Percentiles rank a stretch among this genome's conserved stretches.
Evolutionary conservation across 2,329 filamentous ascomycete species (phyloP).

Genomic region (Fusarium sp.): DNA sequence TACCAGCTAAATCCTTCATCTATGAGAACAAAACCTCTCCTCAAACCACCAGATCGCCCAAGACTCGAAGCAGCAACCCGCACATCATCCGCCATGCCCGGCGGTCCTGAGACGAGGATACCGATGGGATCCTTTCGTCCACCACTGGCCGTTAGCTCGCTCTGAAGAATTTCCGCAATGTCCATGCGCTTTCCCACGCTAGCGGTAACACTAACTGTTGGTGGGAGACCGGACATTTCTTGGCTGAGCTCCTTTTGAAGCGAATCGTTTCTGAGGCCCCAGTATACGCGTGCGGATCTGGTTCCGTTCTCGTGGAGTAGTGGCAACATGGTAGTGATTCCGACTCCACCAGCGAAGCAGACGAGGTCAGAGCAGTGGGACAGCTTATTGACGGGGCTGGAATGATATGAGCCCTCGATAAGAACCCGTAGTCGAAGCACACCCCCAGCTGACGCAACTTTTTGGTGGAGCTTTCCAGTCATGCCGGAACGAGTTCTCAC

Average conservation of each 20-base stretch:
- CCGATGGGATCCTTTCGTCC: slow-evolving; percentile 34
- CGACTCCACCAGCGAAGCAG: slow-evolving; percentile 49
- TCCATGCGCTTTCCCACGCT: slow-evolving; percentile 39
- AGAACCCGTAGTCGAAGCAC: slow-evolving; percentile 37
- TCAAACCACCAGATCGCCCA: slow-evolving; percentile 19
- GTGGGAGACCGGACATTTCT: slow-evolving; percentile 25
- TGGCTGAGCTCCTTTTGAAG: slow-evolving; percentile 29
- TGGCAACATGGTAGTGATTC: slow-evolving; percentile 48
- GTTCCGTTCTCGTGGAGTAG: slow-evolving; percentile 28
- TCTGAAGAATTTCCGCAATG: slow-evolving; percentile 35
- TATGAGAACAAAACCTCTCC: slow-evolving; percentile 39
- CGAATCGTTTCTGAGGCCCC: slow-evolving; percentile 38
- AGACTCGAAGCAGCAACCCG: slow-evolving; percentile 40
- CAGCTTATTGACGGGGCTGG: slow-evolving; percentile 35
- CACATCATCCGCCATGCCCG: slow-evolving; percentile 46
- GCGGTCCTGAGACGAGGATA: slow-evolving; percentile 47
- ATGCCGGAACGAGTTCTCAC: slow-evolving; percentile 41
- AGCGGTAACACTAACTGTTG: slow-evolving; percentile 36
- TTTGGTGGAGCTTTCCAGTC: slow-evolving; percentile 35
- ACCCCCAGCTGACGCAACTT: neutral
- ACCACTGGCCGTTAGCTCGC: slow-evolving; percentile 28
- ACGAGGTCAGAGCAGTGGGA: slow-evolving; percentile 43
- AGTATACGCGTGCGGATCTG: slow-evolving; percentile 39
- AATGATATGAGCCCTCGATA: slow-evolving; percentile 46
- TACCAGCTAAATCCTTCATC: slow-evolving; percentile 47